Percentiles rank a stretch among this genome's conserved stretches.
Conservation (phyloP, 306 rosid species). For the Sindora glabra region DNA sequence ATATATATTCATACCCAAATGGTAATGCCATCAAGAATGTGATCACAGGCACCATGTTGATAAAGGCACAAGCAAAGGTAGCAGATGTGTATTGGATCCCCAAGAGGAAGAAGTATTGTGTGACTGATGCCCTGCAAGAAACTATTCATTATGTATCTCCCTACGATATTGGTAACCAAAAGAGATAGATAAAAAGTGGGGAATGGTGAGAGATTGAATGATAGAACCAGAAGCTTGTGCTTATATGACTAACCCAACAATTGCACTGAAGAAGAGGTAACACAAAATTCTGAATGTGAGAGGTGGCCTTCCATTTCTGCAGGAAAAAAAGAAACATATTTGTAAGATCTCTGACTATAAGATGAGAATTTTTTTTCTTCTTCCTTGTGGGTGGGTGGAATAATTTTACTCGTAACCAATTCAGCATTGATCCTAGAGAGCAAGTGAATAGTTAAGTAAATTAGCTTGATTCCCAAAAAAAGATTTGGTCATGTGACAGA, state of each 20-base stretch:
- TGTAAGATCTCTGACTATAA: neutral
- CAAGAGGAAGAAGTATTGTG: slow-evolving; percentile 78
- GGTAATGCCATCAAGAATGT: slow-evolving; percentile 83
- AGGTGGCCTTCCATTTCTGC: slow-evolving; percentile 57
- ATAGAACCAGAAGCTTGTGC: neutral
- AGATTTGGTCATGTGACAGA: neutral
- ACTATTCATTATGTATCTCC: neutral
- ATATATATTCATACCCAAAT: slow-evolving; percentile 46
- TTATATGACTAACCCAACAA: slow-evolving; percentile 61
- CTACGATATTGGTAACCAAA: neutral
- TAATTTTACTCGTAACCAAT: neutral
- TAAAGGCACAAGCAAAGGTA: slow-evolving; percentile 76
- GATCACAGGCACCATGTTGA: slow-evolving; percentile 71
- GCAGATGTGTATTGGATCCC: slow-evolving; percentile 91
- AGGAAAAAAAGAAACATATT: slow-evolving; percentile 13
- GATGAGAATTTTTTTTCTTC: neutral
- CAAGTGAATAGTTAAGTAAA: neutral
- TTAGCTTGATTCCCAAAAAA: neutral
- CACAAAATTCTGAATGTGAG: slow-evolving; percentile 58
- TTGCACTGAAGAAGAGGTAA: slow-evolving; percentile 78
- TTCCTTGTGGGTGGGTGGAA: neutral
- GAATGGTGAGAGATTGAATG: neutral
- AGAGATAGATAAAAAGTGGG: neutral
- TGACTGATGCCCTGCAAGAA: slow-evolving; percentile 58
- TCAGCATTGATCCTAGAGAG: neutral